These are phyloP conservation scores for Tetracladium maxilliforme DNA, from an alignment of 2,329 filamentous ascomycete species.

Conservation along the genomic window DNA sequence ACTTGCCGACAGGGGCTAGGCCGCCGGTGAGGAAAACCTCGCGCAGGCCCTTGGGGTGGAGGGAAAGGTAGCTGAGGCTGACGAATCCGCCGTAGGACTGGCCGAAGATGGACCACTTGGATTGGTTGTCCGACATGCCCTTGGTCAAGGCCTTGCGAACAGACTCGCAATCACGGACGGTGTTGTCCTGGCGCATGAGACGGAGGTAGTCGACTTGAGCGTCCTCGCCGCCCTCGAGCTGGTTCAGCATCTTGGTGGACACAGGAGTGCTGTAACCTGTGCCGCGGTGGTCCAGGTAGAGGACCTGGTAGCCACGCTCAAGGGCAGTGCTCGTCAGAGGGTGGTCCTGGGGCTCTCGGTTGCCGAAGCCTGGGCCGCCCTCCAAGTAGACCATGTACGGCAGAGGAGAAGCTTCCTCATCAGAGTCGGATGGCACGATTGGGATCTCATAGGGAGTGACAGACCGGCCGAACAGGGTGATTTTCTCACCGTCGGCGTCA, in stretches of 20 bases:
- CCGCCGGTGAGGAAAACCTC: constrained; percentile 81
- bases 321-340: constrained; percentile 57
- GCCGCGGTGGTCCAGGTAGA: constrained; percentile 83
- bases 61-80: constrained; percentile 68
- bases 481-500: constrained; percentile 38
- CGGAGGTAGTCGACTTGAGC: constrained; percentile 71
- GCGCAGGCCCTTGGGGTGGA: constrained; percentile 60
- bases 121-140: constrained; percentile 52
- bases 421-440: constrained; percentile 16
- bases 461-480: constrained; percentile 64
- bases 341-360: constrained; percentile 58
- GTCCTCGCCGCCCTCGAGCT: constrained; percentile 42
- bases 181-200: constrained; percentile 77
- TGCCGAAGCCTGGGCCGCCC: constrained; percentile 74
- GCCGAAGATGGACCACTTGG: constrained; percentile 75
- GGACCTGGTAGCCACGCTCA: constrained; percentile 67
- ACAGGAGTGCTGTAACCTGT: constrained; percentile 76
- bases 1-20: constrained; percentile 54
- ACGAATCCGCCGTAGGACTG: constrained; percentile 92
- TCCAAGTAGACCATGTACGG: constrained; percentile 62
- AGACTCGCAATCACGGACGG: constrained; percentile 80
- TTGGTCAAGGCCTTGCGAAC: constrained; percentile 61
- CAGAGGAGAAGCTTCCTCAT: constrained; percentile 25
- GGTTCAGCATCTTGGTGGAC: constrained; percentile 56
- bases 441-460: constrained; percentile 52